Percentiles rank a stretch among this genome's conserved stretches.
phyloP scores from a whole-genome alignment of 2,329 filamentous ascomycete genomes.

The Fusarium acutatum region DNA sequence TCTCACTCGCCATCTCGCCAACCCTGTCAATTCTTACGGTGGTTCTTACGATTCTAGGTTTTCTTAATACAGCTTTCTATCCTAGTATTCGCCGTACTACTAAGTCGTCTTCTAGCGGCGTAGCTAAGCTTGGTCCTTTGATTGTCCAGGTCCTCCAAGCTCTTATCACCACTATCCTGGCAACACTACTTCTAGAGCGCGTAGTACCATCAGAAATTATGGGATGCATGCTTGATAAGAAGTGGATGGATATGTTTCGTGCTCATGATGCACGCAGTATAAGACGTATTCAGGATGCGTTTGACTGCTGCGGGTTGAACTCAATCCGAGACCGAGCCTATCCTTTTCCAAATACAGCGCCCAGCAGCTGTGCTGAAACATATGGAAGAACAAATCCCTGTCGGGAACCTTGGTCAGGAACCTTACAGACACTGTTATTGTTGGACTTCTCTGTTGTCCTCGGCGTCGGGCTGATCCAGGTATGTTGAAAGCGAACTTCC shows the following conservation, averaged over 20 bases:
- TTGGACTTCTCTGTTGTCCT: conserved; percentile 64
- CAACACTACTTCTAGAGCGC: conserved; percentile 53
- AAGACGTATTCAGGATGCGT: conserved; percentile 68
- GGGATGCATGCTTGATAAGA: conserved; percentile 63
- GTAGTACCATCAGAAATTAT: conserved; percentile 45
- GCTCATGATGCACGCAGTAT: conserved; percentile 61
- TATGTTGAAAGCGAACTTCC: conserved; percentile 40
- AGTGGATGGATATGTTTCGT: conserved; percentile 64
- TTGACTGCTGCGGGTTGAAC: conserved; percentile 73
- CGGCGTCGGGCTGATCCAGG: conserved; percentile 64
- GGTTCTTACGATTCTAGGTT: conserved; percentile 52
- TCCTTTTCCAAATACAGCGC: conserved; percentile 60
- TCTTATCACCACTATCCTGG: conserved; percentile 54
- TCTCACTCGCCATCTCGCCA: conserved; percentile 53
- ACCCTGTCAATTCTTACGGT: conserved; percentile 48
- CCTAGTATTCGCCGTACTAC: conserved; percentile 44
- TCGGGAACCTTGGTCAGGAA: conserved; percentile 62
- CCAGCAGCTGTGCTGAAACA: conserved; percentile 53
- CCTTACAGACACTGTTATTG: conserved; percentile 62
- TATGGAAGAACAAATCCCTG: conserved; percentile 60
- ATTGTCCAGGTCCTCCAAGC: conserved; percentile 54
- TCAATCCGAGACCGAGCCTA: conserved; percentile 67
- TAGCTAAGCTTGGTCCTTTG: conserved; percentile 42
- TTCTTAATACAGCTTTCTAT: conserved; percentile 49
- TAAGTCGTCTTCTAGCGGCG: conserved; percentile 26